Conservation (phyloP, 2,329 filamentous ascomycete species). For the Fusarium hostae region DNA sequence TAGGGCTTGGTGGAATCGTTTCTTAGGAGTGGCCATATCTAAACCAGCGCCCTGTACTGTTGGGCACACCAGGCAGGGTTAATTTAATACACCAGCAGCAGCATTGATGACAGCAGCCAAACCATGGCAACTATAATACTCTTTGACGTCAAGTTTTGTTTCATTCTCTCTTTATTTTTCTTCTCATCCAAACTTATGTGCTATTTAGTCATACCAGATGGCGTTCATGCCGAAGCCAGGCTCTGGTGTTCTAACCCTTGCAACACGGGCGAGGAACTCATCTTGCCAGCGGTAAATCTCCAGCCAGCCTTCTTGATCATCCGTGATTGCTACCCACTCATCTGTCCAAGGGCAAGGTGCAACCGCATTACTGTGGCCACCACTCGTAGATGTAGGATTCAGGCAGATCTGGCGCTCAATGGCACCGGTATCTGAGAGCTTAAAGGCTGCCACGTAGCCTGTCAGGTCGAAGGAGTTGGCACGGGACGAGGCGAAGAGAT, state of each 20-base stretch:
- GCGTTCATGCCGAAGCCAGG: constrained; percentile 97
- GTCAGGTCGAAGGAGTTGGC: constrained; percentile 80
- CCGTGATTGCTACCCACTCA: constrained; percentile 89
- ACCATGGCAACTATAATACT: constrained; percentile 3
- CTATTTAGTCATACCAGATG: constrained; percentile 81
- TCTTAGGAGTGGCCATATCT: background rate
- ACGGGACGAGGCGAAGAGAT: constrained; percentile 87
- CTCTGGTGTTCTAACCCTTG: constrained; percentile 80
- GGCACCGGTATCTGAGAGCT: constrained; percentile 72
- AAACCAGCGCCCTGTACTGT: background rate
- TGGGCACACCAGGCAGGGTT: background rate
- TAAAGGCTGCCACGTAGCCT: constrained; percentile 86
- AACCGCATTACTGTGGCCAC: constrained; percentile 90
- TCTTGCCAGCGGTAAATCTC: constrained; percentile 90
- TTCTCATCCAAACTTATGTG: background rate
- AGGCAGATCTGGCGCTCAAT: constrained; percentile 83
- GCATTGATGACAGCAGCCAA: constrained; percentile 10
- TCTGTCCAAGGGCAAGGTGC: constrained; percentile 84
- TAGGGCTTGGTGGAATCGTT: background rate
- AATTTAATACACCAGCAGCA: background rate
- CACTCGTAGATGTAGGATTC: constrained; percentile 86
- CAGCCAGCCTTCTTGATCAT: constrained; percentile 87
- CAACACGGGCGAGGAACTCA: constrained; percentile 82
- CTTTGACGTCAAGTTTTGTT: background rate
- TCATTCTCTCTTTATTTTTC: background rate